Conservation (phyloP, 306 rosid genomes). For the Alnus rubra region DNA sequence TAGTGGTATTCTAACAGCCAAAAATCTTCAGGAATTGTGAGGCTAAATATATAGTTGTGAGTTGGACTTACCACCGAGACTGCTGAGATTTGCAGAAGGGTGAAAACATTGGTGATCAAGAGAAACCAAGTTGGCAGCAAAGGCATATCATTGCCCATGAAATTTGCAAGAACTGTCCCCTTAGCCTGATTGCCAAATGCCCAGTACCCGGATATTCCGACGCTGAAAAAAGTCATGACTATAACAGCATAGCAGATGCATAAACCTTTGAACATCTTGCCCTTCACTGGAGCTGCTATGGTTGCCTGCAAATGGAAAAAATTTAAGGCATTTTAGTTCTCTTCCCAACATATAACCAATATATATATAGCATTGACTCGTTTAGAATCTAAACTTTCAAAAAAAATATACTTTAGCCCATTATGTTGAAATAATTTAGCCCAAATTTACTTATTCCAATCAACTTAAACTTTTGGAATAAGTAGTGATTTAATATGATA, state of each 20-base stretch:
- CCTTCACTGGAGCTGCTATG: constrained; percentile 69
- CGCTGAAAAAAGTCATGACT: constrained; percentile 48
- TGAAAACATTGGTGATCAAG: constrained; percentile 61
- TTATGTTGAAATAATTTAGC: too few relatives aligned
- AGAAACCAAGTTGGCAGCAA: constrained; percentile 72
- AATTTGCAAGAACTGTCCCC: constrained; percentile 55
- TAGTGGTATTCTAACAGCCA: too few relatives aligned
- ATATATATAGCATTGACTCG: background rate
- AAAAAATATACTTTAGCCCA: too few relatives aligned
- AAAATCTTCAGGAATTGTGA: too few relatives aligned
- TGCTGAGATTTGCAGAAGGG: constrained; percentile 60
- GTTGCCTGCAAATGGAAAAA: constrained; percentile 60
- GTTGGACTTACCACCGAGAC: constrained; percentile 56
- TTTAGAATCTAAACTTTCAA: background rate
- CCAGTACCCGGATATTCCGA: constrained; percentile 84
- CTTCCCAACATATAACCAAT: background rate
- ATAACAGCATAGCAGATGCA: constrained; percentile 68
- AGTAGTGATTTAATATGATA: too few relatives aligned
- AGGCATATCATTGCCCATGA: constrained; percentile 34
- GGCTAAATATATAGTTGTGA: background rate
- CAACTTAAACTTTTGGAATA: too few relatives aligned
- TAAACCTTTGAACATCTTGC: constrained; percentile 82
- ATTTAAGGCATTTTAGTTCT: background rate
- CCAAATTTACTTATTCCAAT: too few relatives aligned
- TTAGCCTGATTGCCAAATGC: constrained; percentile 66